A percentile compares a stretch with the other conserved stretches of the same genome.
phyloP scores from a whole-genome alignment of 2,329 filamentous ascomycete genomes.

The Aspergillus viridinutans region DNA sequence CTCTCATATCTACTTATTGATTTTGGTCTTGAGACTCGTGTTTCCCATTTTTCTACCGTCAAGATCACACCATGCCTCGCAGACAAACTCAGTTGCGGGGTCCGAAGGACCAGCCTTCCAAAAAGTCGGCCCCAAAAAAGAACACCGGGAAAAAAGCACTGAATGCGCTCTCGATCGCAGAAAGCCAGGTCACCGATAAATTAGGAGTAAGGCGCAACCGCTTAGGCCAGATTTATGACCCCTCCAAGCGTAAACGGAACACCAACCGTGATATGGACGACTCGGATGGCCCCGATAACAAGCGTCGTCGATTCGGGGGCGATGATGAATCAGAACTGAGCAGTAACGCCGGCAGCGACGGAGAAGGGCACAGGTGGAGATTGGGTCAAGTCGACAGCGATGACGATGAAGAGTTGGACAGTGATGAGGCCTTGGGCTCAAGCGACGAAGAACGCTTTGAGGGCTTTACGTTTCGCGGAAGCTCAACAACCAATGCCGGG shows the following conservation, averaged over 20 bases:
- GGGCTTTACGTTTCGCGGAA: constrained; percentile 66
- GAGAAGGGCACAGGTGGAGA: constrained; percentile 80
- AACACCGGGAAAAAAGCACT: constrained; percentile 47
- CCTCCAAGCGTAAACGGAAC: constrained; percentile 36
- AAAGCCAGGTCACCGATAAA: constrained; percentile 51
- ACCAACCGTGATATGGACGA: constrained; percentile 41
- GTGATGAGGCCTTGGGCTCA: constrained; percentile 79
- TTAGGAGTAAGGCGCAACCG: constrained; percentile 54
- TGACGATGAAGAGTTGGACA: constrained; percentile 66
- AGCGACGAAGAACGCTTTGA: constrained; percentile 84
- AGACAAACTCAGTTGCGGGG: constrained; percentile 37
- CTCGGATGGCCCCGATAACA: constrained; percentile 38
- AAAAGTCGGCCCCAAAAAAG: constrained; percentile 48
- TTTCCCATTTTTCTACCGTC: constrained; percentile 1
- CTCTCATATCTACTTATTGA: constrained; percentile 5
- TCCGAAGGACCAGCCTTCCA: constrained; percentile 34
- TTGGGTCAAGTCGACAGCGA: constrained; percentile 66
- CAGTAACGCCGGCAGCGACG: constrained; percentile 73
- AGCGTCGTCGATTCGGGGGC: constrained; percentile 39
- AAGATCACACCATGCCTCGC: constrained; percentile 34
- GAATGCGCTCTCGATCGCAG: constrained; percentile 64
- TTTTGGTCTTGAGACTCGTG: background rate
- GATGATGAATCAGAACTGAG: constrained; percentile 46
- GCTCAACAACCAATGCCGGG: constrained; percentile 42
- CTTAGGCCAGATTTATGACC: constrained; percentile 55